phyloP scores from a whole-genome alignment of 2,329 filamentous ascomycete species.

The Colletotrichum sp. region DNA sequence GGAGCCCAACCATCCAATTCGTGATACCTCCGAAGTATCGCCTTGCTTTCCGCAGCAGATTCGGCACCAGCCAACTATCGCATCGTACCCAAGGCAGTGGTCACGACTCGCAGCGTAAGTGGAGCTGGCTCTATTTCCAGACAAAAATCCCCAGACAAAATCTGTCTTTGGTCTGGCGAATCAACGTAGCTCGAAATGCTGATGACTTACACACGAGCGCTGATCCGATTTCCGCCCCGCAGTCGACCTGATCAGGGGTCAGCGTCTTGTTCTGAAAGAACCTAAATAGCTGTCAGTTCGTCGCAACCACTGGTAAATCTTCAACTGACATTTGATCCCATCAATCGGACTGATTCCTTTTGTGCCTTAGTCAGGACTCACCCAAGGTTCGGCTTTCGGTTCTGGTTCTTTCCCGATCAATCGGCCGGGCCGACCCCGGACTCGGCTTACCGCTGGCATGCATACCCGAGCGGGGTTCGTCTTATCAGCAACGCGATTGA shows the following conservation, averaged over 20 bases:
- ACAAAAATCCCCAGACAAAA: neutral
- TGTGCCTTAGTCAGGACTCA: neutral
- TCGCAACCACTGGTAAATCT: neutral
- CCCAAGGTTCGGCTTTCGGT: neutral
- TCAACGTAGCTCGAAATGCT: neutral
- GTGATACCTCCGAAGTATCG: neutral
- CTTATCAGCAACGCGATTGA: neutral
- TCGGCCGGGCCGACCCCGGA: neutral
- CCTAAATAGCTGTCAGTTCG: neutral
- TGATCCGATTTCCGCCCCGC: neutral
- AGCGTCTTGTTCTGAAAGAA: neutral
- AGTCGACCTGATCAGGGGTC: neutral
- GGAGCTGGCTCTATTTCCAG: neutral
- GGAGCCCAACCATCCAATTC: neutral
- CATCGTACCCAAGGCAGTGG: neutral
- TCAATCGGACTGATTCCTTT: neutral
- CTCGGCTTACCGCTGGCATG: neutral
- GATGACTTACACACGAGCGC: neutral
- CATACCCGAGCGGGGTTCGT: conserved; percentile 13
- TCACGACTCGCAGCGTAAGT: neutral
- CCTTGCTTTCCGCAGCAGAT: neutral
- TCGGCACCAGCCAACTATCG: neutral
- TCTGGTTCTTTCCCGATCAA: neutral
- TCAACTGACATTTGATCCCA: neutral
- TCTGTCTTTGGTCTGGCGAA: neutral